Percentiles rank a stretch among this genome's conserved stretches.
These are phyloP conservation scores for Meyerozyma guilliermondii DNA, from an alignment of 1,139 yeast species.

Conservation along the genomic window DNA sequence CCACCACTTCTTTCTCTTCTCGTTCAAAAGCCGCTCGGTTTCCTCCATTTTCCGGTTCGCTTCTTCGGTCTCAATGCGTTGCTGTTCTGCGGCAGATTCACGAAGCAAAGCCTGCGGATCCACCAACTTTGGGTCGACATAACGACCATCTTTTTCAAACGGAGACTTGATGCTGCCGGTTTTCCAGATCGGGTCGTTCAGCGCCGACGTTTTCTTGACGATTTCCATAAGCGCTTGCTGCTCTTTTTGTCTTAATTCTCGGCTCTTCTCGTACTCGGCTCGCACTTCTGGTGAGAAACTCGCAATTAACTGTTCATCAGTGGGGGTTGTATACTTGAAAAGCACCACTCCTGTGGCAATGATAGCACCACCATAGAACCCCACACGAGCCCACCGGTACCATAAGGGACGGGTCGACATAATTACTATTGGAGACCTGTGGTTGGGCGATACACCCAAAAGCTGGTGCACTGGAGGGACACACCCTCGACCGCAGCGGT, in stretches of 20 bases:
- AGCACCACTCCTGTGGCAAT: constrained; percentile 64
- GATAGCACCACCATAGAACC: constrained; percentile 51
- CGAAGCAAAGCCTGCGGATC: constrained; percentile 48
- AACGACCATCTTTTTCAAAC: constrained; percentile 41
- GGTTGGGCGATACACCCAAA: background rate
- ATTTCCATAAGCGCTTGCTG: constrained; percentile 63
- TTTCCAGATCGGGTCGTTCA: constrained; percentile 77
- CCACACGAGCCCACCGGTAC: constrained; percentile 59
- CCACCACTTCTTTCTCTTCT: constrained; percentile 33
- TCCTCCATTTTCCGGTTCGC: constrained; percentile 42
- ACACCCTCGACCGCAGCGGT: background rate
- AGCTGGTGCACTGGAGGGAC: too few relatives aligned
- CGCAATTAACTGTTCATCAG: constrained; percentile 74
- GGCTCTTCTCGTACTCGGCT: constrained; percentile 67
- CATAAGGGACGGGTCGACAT: constrained; percentile 37
- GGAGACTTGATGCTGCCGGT: constrained; percentile 69
- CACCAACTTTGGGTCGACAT: constrained; percentile 35
- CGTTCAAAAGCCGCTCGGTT: constrained; percentile 29
- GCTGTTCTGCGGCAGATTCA: constrained; percentile 40
- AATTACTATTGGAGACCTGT: background rate
- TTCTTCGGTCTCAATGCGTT: constrained; percentile 40
- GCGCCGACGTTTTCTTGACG: constrained; percentile 54
- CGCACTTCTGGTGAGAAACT: constrained; percentile 78
- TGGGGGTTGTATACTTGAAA: constrained; percentile 70
- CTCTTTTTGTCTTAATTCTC: constrained; percentile 58